Evolutionary conservation across 139 green algal genomes (phyloP).

Genomic region (Chlorella sp.): DNA sequence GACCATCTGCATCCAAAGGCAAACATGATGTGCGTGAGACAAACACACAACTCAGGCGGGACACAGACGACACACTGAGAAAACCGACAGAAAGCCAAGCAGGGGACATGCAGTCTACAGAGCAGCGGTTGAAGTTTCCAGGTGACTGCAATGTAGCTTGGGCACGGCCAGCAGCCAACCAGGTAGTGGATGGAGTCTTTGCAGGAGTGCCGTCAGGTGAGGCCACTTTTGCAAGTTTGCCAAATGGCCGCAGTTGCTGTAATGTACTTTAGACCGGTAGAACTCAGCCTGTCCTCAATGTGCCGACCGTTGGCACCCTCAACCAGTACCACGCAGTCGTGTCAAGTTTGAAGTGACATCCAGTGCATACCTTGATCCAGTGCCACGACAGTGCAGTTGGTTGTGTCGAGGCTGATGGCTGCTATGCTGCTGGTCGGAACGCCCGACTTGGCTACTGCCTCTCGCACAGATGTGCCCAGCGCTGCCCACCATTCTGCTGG

Average conservation of each 20-base stretch:
- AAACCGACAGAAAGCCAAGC: not conserved
- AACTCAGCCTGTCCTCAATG: no score
- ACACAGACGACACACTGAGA: not conserved
- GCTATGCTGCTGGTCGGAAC: slow-evolving; percentile 6
- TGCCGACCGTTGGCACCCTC: not conserved
- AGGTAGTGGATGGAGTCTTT: not conserved
- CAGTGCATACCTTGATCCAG: slow-evolving; percentile 31
- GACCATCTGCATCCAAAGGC: slow-evolving; percentile 23
- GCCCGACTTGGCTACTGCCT: slow-evolving; percentile 25
- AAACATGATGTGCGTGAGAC: not conserved
- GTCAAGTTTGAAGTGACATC: no score
- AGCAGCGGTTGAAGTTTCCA: not conserved
- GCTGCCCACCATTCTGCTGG: slow-evolving; percentile 63
- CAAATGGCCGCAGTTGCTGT: not conserved
- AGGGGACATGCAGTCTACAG: not conserved
- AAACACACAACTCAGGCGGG: not conserved
- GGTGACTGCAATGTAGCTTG: no score
- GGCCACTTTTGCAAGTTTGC: not conserved
- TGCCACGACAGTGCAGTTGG: slow-evolving; percentile 75
- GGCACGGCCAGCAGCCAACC: no score
- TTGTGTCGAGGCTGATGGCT: slow-evolving; percentile 71
- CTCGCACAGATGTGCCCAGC: slow-evolving; percentile 40
- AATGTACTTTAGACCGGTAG: not conserved
- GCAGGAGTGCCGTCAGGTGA: not conserved
- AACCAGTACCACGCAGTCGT: not conserved